These are phyloP conservation scores for Didymosphaeria variabile DNA, from an alignment of 2,329 filamentous ascomycete genomes.

Conservation along the genomic window DNA sequence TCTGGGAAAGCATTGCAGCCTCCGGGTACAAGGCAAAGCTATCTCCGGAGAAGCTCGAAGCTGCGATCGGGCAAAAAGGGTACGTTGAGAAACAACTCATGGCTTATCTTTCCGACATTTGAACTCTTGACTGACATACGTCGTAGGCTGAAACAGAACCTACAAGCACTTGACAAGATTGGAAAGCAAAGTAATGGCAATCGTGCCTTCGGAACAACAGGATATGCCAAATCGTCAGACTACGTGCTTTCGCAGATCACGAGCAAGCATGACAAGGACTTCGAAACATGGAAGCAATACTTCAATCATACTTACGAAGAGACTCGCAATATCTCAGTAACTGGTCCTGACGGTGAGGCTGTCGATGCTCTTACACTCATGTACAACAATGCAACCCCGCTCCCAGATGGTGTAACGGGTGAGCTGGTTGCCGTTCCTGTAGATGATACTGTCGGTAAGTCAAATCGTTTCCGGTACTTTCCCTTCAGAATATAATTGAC, in stretches of 20 bases:
- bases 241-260: conserved; percentile 12
- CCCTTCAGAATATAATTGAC: background rate
- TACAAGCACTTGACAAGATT: conserved; percentile 10
- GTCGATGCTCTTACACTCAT: conserved; percentile 9
- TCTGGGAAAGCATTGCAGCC: background rate
- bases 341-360: conserved; percentile 8
- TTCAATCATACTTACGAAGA: conserved; percentile 17
- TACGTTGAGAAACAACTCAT: background rate
- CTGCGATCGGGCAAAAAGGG: conserved; percentile 9
- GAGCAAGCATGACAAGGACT: conserved; percentile 1
- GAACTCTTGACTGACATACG: background rate
- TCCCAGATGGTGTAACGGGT: conserved; percentile 14
- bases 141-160: conserved; percentile 8
- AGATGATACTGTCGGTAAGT: conserved; percentile 6
- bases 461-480: background rate
- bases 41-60: conserved; percentile 1
- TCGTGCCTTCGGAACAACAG: conserved; percentile 11
- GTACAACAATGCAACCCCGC: conserved; percentile 12
- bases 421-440: conserved; percentile 10
- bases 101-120: background rate
- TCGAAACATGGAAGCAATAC: conserved; percentile 8
- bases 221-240: conserved; percentile 7
- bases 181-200: conserved; percentile 14
- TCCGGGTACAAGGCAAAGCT: background rate
- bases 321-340: conserved; percentile 11